Percentiles rank a stretch among this genome's conserved stretches.
phyloP scores from a whole-genome alignment of 495 filamentous ascomycete species.

The Xylaria bambusicola region DNA sequence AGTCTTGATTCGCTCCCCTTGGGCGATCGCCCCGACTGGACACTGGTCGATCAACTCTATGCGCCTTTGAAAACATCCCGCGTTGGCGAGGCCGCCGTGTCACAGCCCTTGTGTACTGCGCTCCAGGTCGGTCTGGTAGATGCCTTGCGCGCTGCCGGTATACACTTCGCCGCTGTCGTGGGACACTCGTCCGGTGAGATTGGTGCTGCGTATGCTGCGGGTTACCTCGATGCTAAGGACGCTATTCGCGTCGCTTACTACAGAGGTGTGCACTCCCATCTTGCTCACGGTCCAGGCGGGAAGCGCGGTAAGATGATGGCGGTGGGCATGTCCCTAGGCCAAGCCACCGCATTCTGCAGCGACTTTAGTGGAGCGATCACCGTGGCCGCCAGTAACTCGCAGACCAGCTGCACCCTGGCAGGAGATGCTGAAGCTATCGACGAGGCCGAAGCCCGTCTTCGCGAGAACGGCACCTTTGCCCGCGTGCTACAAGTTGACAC shows the following conservation, averaged over 20 bases:
- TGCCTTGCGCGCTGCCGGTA: conserved; percentile 42
- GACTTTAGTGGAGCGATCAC: conserved; percentile 32
- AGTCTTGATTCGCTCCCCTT: conserved; percentile 36
- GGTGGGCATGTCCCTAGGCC: conserved; percentile 37
- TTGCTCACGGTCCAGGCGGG: conserved; percentile 17
- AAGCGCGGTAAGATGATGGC: conserved; percentile 52
- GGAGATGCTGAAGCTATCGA: conserved; percentile 41
- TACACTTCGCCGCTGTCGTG: conserved; percentile 49
- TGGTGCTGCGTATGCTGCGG: conserved; percentile 50
- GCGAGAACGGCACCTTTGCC: conserved; percentile 32
- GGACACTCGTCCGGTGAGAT: conserved; percentile 60
- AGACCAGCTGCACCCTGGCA: conserved; percentile 43
- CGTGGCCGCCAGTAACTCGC: conserved; percentile 48
- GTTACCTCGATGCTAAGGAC: conserved; percentile 33
- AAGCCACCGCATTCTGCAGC: conserved; percentile 39
- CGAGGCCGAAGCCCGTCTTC: conserved; percentile 25
- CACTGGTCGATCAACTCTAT: conserved; percentile 42
- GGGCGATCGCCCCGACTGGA: conserved; percentile 51
- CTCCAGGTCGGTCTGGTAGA: conserved; percentile 50
- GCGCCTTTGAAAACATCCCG: conserved; percentile 29
- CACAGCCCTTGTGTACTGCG: conserved; percentile 51
- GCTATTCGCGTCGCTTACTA: conserved; percentile 25
- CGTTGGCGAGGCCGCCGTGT: conserved; percentile 38
- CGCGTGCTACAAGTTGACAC: conserved; percentile 37
- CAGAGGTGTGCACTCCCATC: conserved; percentile 39